Conservation (phyloP, 2,329 filamentous ascomycete species). For the Nigrograna mackinnonii region DNA sequence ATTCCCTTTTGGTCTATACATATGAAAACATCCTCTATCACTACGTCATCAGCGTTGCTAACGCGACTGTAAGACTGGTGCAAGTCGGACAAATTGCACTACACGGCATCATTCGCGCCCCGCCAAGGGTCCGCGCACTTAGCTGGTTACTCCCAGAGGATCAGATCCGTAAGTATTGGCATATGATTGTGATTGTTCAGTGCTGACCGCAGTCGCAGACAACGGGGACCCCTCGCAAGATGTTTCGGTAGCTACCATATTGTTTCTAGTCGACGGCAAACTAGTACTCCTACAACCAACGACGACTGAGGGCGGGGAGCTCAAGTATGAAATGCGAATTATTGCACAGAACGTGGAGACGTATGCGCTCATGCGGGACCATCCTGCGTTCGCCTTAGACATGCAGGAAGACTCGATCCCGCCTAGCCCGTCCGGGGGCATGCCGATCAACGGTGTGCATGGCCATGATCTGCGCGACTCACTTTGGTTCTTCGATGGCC, state of each 20-base stretch:
- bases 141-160: conserved; percentile 95
- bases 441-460: conserved; percentile 49
- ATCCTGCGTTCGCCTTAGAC: conserved; percentile 58
- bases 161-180: conserved; percentile 66
- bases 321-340: conserved; percentile 98
- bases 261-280: conserved; percentile 97
- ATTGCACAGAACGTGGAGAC: conserved; percentile 96
- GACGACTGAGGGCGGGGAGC: conserved; percentile 75
- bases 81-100: conserved; percentile 98
- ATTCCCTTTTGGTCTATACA: conserved; percentile 94
- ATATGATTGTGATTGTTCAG: not conserved
- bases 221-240: conserved; percentile 96
- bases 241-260: conserved; percentile 87
- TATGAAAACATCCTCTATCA: conserved; percentile 96
- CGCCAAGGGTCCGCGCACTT: conserved; percentile 86
- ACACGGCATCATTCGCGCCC: conserved; percentile 92
- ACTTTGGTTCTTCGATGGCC: conserved; percentile 91
- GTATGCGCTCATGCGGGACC: conserved; percentile 89
- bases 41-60: conserved; percentile 78
- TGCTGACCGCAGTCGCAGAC: conserved; percentile 43
- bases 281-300: conserved; percentile 89
- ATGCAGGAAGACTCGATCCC: conserved; percentile 53
- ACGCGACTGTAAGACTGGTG: conserved; percentile 74
- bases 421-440: conserved; percentile 52
- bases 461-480: conserved; percentile 75